Evolutionary conservation across 108 stramenopile genomes (phyloP), one percentile per base, ranked within the genome.

Genomic region (Discostella stelligeroides): DNA sequence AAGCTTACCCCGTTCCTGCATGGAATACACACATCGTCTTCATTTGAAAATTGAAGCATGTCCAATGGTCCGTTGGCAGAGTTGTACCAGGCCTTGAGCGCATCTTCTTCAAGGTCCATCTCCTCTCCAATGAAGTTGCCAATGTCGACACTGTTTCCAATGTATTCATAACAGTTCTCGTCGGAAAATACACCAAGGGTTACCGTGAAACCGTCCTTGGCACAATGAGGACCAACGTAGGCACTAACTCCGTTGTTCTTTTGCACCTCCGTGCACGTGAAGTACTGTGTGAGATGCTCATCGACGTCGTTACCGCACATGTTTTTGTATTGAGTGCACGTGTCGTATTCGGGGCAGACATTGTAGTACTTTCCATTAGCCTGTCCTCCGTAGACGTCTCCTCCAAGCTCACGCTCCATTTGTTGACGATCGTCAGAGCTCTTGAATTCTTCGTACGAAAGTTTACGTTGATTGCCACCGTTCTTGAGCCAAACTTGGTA

Each of bases 141-240:
- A 25, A 75, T 55, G 56, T 43, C 34, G 0, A 63, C 43, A 9
- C 72, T 42, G 57, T 81, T 78, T 2, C 76, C 79, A 48, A 88
- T 77, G 65, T 84, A 84, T 48, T 85, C 70, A 47, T 70, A 72
- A 59, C 92, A 94, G 53, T 87, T 55, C 42, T 91, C 79, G 59
- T 94, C 92, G 38, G 75, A 57, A 63, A 75, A 94, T 4, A 91
- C 86, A 18, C 86, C 90, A 25, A 94, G 66, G 0, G 73, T 73
- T 41, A 94, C 77, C 45, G 81, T 82, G 47, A 63, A 64, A 46
- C 78, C 80, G 51, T 90, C 87, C 14, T 61, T 68, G 24, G 70
- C 63, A 65, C 92, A 94, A 47, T 87, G 84, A n/a, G 92, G 88
- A 25, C 85, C 87, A 50, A 91, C 61, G 70, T 86, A 90, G 56